phyloP scores from a whole-genome alignment of 2,329 filamentous ascomycete species.

The Neoascochyta sp. region DNA sequence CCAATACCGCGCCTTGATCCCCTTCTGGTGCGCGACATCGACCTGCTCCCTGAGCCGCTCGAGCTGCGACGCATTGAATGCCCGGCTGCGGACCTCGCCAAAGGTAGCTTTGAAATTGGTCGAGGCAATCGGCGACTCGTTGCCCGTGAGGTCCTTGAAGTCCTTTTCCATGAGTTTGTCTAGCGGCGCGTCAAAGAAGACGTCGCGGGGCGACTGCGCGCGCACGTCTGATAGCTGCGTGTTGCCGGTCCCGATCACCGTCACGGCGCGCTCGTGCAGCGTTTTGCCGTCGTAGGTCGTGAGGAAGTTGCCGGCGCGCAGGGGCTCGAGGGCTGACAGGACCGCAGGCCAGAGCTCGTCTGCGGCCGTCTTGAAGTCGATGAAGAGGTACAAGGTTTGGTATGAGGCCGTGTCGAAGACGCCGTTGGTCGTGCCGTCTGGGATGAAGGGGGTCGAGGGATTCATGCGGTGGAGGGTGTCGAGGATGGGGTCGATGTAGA shows the following conservation, averaged over 20 bases:
- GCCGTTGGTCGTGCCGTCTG: slow-evolving; percentile 52
- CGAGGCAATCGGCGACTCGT: slow-evolving; percentile 54
- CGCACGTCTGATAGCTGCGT: slow-evolving; percentile 43
- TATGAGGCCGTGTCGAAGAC: slow-evolving; percentile 57
- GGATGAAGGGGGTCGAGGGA: slow-evolving; percentile 49
- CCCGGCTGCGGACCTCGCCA: slow-evolving; percentile 34
- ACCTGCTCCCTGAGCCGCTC: slow-evolving; percentile 53
- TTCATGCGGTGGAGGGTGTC: slow-evolving; percentile 55
- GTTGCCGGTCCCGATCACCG: slow-evolving; percentile 61
- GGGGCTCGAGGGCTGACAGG: slow-evolving; percentile 54
- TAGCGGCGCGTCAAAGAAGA: slow-evolving; percentile 60
- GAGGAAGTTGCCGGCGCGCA: slow-evolving; percentile 53
- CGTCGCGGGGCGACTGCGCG: slow-evolving; percentile 37
- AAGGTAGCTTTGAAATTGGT: slow-evolving; percentile 48
- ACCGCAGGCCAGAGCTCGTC: slow-evolving; percentile 55
- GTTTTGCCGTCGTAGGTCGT: slow-evolving; percentile 49
- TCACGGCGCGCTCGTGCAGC: slow-evolving; percentile 51
- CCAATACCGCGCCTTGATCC: slow-evolving; percentile 61
- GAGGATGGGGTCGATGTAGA: slow-evolving; percentile 60
- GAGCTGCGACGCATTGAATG: slow-evolving; percentile 49
- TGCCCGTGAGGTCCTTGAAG: slow-evolving; percentile 45
- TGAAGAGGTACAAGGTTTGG: slow-evolving; percentile 62
- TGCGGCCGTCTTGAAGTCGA: slow-evolving; percentile 61
- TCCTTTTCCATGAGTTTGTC: slow-evolving; percentile 40
- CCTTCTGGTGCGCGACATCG: slow-evolving; percentile 50